phyloP scores from a whole-genome alignment of 805 yeast species.

The Zygoascus flipseniorum region DNA sequence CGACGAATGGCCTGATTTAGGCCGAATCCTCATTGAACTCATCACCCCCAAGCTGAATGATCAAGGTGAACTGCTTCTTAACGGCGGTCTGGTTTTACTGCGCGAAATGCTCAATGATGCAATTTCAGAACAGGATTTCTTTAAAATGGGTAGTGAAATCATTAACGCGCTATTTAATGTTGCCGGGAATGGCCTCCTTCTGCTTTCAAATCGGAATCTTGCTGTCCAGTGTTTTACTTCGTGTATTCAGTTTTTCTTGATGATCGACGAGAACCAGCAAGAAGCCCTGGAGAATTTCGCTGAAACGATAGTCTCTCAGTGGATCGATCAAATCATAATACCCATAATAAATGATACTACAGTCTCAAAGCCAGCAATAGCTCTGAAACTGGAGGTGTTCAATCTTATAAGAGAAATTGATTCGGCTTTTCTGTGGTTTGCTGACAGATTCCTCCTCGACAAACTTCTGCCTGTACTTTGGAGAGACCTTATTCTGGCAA shows the following conservation, averaged over 20 bases:
- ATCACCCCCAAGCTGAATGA: constrained; percentile 30
- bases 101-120: constrained; percentile 80
- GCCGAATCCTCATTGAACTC: constrained; percentile 25
- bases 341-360: background rate
- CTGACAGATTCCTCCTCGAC: background rate
- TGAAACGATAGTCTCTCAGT: background rate
- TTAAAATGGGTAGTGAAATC: constrained; percentile 45
- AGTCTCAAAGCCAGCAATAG: background rate
- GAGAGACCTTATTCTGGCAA: constrained; percentile 3
- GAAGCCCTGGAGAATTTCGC: constrained; percentile 1
- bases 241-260: constrained; percentile 23
- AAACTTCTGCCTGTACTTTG: constrained; percentile 5
- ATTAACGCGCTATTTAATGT: constrained; percentile 15
- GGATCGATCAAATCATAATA: background rate
- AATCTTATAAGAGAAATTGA: background rate
- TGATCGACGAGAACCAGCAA: constrained; percentile 12
- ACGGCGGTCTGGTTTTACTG: constrained; percentile 24
- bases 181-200: constrained; percentile 8
- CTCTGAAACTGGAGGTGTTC: constrained; percentile 7
- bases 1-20: constrained; percentile 79
- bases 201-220: constrained; percentile 27
- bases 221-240: constrained; percentile 28
- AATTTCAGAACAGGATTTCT: constrained; percentile 78
- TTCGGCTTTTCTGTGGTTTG: constrained; percentile 1
- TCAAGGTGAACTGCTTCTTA: constrained; percentile 32